Base-by-base conservation (phyloP, 306 rosid species). In the Amphicarpaea edgeworthii region DNA sequence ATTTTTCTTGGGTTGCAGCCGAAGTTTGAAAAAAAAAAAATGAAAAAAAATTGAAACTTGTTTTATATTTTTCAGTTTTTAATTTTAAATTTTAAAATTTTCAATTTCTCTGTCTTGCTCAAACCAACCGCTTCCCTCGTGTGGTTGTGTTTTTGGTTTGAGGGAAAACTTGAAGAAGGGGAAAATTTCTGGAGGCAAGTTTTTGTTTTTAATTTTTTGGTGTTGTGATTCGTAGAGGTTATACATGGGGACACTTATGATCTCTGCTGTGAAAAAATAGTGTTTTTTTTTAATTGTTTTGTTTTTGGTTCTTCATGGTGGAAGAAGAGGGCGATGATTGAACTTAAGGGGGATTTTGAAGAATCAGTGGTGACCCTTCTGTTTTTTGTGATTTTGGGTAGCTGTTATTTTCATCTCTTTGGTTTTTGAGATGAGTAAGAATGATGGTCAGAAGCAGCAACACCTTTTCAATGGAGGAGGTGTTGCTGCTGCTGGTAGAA, bases 381-480 rank as follows among this genome's bases (percentile, higher is more conserved):
- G 51, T 85, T 45, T 45, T 19, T 83, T 50, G n/a, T 21, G 59
- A 15, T n/a, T 83, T 57, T 82, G 83, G 85, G 38, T 83, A 26
- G 84, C 72, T 53, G 46, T 49, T 73, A 60, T 81, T 85, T 83
- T 85, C 75, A 30, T 76, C 42, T 70, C 78, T 77, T 77, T 82
- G 80, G 51, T 83, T 81, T 81, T 84, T 82, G 97, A 91, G 82
- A 92, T 90, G 97, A 87, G 67, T 72, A 72, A 79, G 90, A 90
- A 90, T 80, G 89, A 87, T 85, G 89, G 82, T 54, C 81, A 77
- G 24, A 92, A 87, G 72, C 91, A 85, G 57, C 85, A 77, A 79
- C 87, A 23, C 77, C 77, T 73, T 73, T 28, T 28, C n/a, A n/a
- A n/a, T n/a, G n/a, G 83, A 61, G 76, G 61, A 58, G 92, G 88